Evolutionary conservation across 305 asterid species (phyloP), one percentile per base, ranked within the genome.

Genomic region (Fraxinus floribunda): DNA sequence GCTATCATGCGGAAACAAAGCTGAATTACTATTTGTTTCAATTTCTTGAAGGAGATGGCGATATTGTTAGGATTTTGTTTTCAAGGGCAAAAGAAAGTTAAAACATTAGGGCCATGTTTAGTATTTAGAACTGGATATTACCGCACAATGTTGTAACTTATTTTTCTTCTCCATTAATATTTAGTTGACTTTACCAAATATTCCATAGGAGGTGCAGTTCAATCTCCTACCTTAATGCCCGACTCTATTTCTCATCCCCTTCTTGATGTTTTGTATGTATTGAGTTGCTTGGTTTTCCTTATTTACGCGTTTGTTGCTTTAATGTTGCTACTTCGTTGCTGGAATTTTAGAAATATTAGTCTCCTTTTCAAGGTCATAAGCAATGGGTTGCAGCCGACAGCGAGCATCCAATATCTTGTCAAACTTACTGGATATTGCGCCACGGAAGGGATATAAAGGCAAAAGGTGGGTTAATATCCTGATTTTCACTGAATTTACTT

Each of bases 391-490:
- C 97, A 26, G 98, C 89, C 38, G 32, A 26, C 30, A 26, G 30
- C 30, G 92, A 92, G 78, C 97, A 95, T 79, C 93, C 93, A 5
- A 94, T 46, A 46, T 46, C 89, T 93, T 2, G 98, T 94, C 49
- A 91, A 87, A 79, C 97, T 94, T 24, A 86, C 93, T 8, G 98
- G 99, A 22, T 92, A 91, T 80, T 93, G 97, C 76, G 93, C 93
- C 22, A 87, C 89, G 52, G 97, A 95, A 55, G 66, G 66, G 66
- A 55, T 55, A 55, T n/a, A 55, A n/a, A 55, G 24, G 66, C 66
- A 55, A n/a, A 55, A 55, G 1, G 66, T 18, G 10, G 26, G 66
- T 55, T 18, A 5, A 55, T 55, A 55, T 55, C 26, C 8, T 52
- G 24, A n/a, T 52, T n/a, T n/a, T 52, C 22, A 52, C 24, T 52